Conservation (phyloP, 352 stramenopile species). For the Phytopythium ostracodes region DNA sequence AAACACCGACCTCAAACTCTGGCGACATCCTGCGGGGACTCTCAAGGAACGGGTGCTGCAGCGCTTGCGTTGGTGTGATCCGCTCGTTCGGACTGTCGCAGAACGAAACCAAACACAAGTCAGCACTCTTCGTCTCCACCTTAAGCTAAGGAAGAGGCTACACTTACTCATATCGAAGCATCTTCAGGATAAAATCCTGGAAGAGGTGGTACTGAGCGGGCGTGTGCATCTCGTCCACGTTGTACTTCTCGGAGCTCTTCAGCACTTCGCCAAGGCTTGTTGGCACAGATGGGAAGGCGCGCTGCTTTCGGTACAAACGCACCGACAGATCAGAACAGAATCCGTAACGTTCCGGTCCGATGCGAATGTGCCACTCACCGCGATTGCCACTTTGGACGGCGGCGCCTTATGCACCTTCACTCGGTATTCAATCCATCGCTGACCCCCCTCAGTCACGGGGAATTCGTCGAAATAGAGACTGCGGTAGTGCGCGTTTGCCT, state of each 20-base stretch:
- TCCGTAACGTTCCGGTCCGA: background rate
- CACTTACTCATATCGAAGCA: slow-evolving; percentile 94
- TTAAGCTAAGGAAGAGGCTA: background rate
- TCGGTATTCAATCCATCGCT: slow-evolving; percentile 53
- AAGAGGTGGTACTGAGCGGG: slow-evolving; percentile 90
- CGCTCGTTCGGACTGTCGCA: slow-evolving; percentile 65
- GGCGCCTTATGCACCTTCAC: slow-evolving; percentile 59
- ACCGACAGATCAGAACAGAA: background rate
- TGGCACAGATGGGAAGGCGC: slow-evolving; percentile 24
- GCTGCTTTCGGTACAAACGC: slow-evolving; percentile 4
- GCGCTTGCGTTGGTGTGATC: slow-evolving; percentile 91
- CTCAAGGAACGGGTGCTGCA: slow-evolving; percentile 92
- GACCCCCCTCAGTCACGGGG: slow-evolving; percentile 48
- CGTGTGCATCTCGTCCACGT: slow-evolving; percentile 53
- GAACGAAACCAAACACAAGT: slow-evolving; percentile 1
- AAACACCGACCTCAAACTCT: slow-evolving; percentile 26
- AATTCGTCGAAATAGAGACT: slow-evolving; percentile 92
- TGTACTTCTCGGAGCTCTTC: slow-evolving; percentile 36
- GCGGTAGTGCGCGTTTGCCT: slow-evolving; percentile 74
- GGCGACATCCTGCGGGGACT: slow-evolving; percentile 29
- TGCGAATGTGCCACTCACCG: slow-evolving; percentile 22
- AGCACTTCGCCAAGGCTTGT: slow-evolving; percentile 62
- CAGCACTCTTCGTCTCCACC: background rate
- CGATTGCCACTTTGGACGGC: slow-evolving; percentile 24
- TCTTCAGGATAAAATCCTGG: slow-evolving; percentile 91